Conservation (phyloP, 345 rosid species). For the Populus pruinosa region DNA sequence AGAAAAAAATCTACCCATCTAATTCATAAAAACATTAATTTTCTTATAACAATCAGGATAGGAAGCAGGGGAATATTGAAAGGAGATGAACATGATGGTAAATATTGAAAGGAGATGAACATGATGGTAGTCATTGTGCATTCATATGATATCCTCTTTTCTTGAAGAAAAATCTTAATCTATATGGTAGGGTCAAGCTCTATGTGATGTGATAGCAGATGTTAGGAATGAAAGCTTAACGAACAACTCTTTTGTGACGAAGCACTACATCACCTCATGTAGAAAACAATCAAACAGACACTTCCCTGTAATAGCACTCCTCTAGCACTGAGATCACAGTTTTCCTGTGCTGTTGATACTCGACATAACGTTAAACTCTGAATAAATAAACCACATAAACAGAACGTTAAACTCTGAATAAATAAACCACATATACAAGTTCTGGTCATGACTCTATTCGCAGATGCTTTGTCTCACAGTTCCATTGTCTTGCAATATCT, state of each 20-base stretch:
- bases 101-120: background rate
- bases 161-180: background rate
- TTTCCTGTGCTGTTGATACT: background rate
- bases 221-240: no score
- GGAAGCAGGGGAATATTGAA: background rate
- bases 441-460: background rate
- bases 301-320: background rate
- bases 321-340: background rate
- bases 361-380: background rate
- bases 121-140: background rate
- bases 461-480: constrained; percentile 19
- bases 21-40: background rate
- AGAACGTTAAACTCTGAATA: background rate
- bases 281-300: background rate
- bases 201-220: no score
- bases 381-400: background rate
- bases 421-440: background rate
- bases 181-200: background rate
- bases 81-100: background rate
- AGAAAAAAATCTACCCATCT: no score
- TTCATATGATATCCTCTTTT: background rate
- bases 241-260: no score
- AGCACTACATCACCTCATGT: background rate
- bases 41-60: background rate
- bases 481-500: constrained; percentile 28